phyloP scores from a whole-genome alignment of 345 rosid genomes.

The Geranium rotundifolium region DNA sequence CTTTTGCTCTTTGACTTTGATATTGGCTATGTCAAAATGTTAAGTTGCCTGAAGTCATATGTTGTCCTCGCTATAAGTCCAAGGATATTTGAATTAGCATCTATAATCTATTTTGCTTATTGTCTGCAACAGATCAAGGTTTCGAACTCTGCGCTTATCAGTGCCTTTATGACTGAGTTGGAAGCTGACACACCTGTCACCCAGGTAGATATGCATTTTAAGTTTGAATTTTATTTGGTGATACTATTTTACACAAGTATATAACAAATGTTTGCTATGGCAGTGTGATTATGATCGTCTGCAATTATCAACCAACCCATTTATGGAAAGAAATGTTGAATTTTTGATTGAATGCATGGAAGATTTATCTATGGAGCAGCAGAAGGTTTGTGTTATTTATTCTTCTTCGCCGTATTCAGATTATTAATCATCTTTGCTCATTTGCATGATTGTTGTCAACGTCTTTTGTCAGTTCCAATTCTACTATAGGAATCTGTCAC shows the following conservation, averaged over 20 bases:
- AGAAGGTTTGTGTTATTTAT: slow-evolving; percentile 47
- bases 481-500: slow-evolving; percentile 68
- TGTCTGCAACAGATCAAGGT: slow-evolving; percentile 68
- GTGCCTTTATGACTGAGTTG: slow-evolving; percentile 93
- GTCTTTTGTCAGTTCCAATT: slow-evolving; percentile 63
- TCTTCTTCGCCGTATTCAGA: background rate
- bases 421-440: background rate
- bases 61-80: background rate
- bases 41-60: background rate
- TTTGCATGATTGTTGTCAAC: slow-evolving; percentile 4
- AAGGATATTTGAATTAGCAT: background rate
- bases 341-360: slow-evolving; percentile 98
- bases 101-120: slow-evolving; percentile 4
- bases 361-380: slow-evolving; percentile 80
- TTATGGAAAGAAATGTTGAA: slow-evolving; percentile 81
- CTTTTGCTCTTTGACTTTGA: background rate
- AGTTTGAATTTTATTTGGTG: background rate
- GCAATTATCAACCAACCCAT: slow-evolving; percentile 72
- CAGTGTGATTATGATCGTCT: slow-evolving; percentile 92
- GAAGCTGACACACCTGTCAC: slow-evolving; percentile 83
- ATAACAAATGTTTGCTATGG: slow-evolving; percentile 4
- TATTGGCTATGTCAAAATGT: background rate
- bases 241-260: background rate
- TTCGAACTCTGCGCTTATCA: slow-evolving; percentile 92
- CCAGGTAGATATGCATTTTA: slow-evolving; percentile 38